Conservation (phyloP, 768 basidiomycete genomes). For the Suillus brevipes region DNA sequence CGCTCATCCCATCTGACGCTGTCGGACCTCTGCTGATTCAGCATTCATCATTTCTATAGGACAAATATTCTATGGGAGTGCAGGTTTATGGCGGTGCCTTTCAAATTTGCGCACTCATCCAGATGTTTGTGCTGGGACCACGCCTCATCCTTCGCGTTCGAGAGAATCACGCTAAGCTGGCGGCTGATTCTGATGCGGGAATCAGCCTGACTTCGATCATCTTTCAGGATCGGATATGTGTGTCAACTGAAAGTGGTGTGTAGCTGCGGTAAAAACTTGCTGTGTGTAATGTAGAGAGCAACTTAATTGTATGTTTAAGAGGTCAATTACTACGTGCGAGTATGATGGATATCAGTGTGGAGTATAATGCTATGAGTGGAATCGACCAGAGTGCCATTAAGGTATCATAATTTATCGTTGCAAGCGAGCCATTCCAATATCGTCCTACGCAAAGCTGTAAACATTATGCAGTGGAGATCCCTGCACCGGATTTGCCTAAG, state of each 20-base stretch:
- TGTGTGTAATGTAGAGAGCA: background rate
- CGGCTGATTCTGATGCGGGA: background rate
- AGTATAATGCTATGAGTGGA: background rate
- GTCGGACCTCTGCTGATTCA: background rate
- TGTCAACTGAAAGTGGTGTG: background rate
- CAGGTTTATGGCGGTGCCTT: background rate
- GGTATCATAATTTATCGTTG: background rate
- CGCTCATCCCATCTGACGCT: background rate
- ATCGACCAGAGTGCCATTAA: background rate
- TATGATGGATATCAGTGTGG: background rate
- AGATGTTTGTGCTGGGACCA: background rate
- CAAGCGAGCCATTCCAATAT: background rate
- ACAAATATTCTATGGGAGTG: background rate
- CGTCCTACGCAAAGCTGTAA: background rate
- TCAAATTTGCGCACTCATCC: background rate
- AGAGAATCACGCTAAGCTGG: background rate
- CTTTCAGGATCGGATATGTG: background rate
- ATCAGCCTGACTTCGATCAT: background rate
- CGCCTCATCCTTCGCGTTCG: background rate
- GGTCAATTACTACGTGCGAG: background rate
- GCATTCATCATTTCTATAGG: background rate
- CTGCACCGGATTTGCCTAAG: background rate
- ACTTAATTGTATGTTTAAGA: background rate
- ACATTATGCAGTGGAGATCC: background rate
- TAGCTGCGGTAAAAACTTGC: background rate